phyloP scores from a whole-genome alignment of 495 filamentous ascomycete genomes.

The Aspergillus bridgeri region DNA sequence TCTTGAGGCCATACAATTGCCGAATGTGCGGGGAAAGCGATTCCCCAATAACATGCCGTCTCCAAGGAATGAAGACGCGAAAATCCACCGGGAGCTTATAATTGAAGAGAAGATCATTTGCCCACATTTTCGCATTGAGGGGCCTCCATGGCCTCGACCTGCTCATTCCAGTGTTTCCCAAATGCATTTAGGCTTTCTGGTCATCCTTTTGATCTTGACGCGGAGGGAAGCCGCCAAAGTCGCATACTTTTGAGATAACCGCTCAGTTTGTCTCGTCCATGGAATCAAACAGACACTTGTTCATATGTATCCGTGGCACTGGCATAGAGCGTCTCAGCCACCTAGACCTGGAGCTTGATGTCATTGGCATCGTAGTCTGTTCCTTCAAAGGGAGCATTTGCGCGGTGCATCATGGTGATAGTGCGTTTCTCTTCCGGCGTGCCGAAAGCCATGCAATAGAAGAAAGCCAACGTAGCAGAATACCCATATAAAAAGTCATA shows the following conservation, averaged over 20 bases:
- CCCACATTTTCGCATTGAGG: conserved; percentile 32
- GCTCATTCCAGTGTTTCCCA: conserved; percentile 41
- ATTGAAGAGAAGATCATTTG: conserved; percentile 29
- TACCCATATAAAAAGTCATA: conserved; percentile 40
- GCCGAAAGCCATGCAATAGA: conserved; percentile 43
- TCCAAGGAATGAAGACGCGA: conserved; percentile 21
- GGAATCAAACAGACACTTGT: conserved; percentile 31
- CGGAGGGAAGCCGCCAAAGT: conserved; percentile 34
- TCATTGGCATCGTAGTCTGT: conserved; percentile 33
- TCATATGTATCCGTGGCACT: conserved; percentile 34
- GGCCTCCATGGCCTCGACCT: conserved; percentile 29
- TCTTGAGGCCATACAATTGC: conserved; percentile 29
- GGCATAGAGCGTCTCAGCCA: conserved; percentile 40
- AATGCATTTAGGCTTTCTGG: conserved; percentile 31
- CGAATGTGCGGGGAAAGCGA: conserved; percentile 27
- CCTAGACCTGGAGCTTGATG: conserved; percentile 38
- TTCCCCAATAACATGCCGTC: conserved; percentile 32
- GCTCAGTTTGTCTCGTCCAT: conserved; percentile 24
- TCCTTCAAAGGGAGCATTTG: conserved; percentile 31
- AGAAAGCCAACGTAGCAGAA: conserved; percentile 39
- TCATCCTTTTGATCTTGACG: conserved; percentile 36
- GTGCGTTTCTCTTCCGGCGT: conserved; percentile 29
- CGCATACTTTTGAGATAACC: conserved; percentile 36
- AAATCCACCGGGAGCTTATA: conserved; percentile 21
- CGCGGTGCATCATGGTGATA: conserved; percentile 35